Conservation (phyloP, 139 green algal genomes). For the Chlamydomonas incerta region DNA sequence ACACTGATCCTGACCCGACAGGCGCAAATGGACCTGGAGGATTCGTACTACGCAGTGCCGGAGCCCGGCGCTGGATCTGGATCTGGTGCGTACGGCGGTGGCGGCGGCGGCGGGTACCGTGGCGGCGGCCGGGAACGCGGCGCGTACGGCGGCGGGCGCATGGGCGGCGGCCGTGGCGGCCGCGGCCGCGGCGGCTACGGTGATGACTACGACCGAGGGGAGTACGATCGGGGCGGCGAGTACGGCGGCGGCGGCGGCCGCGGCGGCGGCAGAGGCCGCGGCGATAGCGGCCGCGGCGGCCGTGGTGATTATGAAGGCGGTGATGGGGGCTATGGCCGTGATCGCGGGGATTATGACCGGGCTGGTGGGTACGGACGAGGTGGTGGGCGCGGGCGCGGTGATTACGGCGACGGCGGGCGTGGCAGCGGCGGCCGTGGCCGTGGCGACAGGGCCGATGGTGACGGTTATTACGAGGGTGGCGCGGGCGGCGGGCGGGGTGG, state of each 20-base stretch:
- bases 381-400: neutral
- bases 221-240: neutral
- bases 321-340: neutral
- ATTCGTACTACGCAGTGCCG: neutral
- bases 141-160: neutral
- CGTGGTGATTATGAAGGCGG: neutral
- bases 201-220: neutral
- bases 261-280: neutral
- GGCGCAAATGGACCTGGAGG: slow-evolving; percentile 44
- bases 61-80: neutral
- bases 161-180: neutral
- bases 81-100: slow-evolving; percentile 1
- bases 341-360: neutral
- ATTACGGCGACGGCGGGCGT: neutral
- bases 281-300: neutral
- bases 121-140: neutral
- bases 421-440: neutral
- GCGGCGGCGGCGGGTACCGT: neutral
- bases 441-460: neutral
- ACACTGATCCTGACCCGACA: too few relatives aligned
- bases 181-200: neutral
- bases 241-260: neutral
- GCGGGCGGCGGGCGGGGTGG: neutral
- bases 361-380: neutral
- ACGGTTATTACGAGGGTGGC: too few relatives aligned